phyloP scores from a whole-genome alignment of 1,139 yeast genomes.

The Hemisphaericaspora lyxosophila region DNA sequence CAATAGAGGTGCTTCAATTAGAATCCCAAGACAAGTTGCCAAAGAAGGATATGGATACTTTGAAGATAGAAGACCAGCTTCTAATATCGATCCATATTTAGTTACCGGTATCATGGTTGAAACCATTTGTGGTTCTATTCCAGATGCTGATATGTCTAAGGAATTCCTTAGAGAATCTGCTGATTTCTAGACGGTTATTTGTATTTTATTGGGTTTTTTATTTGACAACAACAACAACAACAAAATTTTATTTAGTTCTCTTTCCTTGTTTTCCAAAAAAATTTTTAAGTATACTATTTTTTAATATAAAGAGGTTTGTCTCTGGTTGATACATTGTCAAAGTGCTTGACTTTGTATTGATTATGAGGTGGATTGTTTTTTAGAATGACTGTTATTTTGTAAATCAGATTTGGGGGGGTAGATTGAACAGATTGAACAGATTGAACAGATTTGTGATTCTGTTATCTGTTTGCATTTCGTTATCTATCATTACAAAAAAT shows the following conservation, averaged over 20 bases:
- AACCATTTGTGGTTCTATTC: constrained; percentile 93
- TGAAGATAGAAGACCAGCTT: constrained; percentile 99
- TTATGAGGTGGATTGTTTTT: background rate
- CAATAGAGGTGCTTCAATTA: constrained; percentile 98
- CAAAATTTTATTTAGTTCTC: constrained; percentile 1
- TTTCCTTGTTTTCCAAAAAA: background rate
- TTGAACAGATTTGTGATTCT: background rate
- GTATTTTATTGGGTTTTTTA: background rate
- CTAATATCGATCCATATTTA: constrained; percentile 97
- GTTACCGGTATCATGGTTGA: constrained; percentile 98
- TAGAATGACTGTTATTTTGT: too few relatives aligned
- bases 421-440: too few relatives aligned
- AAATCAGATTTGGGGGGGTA: background rate
- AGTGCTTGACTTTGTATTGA: constrained; percentile 2
- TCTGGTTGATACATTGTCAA: constrained; percentile 1
- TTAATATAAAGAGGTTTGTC: background rate
- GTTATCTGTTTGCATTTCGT: background rate
- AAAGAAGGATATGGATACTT: constrained; percentile 98
- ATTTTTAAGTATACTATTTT: background rate
- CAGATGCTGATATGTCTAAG: constrained; percentile 93
- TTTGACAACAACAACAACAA: too few relatives aligned
- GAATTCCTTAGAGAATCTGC: constrained; percentile 74
- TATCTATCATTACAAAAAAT: background rate
- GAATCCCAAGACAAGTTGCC: constrained; percentile 98
- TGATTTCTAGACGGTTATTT: constrained; percentile 16